Percentiles rank a stretch among this genome's conserved stretches.
Evolutionary conservation across 2,329 filamentous ascomycete species (phyloP).

Genomic region (Aspergillus tamarii): DNA sequence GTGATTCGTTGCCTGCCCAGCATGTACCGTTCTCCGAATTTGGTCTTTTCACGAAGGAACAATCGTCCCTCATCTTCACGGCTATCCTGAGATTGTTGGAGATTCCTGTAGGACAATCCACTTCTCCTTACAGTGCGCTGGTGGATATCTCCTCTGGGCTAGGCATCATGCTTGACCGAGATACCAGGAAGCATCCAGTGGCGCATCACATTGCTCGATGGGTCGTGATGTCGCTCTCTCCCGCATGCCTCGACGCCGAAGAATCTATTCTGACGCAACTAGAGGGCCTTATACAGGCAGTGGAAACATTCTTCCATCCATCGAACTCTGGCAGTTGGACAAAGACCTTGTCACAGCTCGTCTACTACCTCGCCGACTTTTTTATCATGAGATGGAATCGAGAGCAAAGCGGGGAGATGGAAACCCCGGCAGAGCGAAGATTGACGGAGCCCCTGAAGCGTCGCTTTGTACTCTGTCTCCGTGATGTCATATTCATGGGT

Average conservation of each 20-base stretch:
- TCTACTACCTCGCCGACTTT: constrained; percentile 90
- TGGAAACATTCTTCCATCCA: constrained; percentile 98
- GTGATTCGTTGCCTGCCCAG: constrained; percentile 75
- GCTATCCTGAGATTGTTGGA: constrained; percentile 86
- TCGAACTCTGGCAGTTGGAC: constrained; percentile 96
- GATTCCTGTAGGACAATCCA: constrained; percentile 94
- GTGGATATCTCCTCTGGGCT: constrained; percentile 83
- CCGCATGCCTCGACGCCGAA: constrained; percentile 73
- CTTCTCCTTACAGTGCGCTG: constrained; percentile 79
- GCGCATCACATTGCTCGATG: constrained; percentile 90
- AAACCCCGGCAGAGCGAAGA: constrained; percentile 76
- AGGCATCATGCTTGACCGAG: constrained; percentile 85
- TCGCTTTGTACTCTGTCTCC: constrained; percentile 85
- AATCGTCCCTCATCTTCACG: constrained; percentile 91
- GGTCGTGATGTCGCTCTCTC: constrained; percentile 91
- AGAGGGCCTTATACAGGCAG: constrained; percentile 88
- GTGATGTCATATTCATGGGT: constrained; percentile 96
- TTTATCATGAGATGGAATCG: constrained; percentile 98
- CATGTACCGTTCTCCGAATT: constrained; percentile 81
- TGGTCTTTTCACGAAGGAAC: constrained; percentile 89
- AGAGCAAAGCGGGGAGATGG: constrained; percentile 88
- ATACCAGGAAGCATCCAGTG: constrained; percentile 88
- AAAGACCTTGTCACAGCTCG: constrained; percentile 82
- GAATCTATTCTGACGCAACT: constrained; percentile 82
- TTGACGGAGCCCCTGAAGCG: constrained; percentile 81